Percentiles rank a stretch among this genome's conserved stretches.
phyloP scores from a whole-genome alignment of 805 yeast genomes.

The Isabelozyma gotoi region DNA sequence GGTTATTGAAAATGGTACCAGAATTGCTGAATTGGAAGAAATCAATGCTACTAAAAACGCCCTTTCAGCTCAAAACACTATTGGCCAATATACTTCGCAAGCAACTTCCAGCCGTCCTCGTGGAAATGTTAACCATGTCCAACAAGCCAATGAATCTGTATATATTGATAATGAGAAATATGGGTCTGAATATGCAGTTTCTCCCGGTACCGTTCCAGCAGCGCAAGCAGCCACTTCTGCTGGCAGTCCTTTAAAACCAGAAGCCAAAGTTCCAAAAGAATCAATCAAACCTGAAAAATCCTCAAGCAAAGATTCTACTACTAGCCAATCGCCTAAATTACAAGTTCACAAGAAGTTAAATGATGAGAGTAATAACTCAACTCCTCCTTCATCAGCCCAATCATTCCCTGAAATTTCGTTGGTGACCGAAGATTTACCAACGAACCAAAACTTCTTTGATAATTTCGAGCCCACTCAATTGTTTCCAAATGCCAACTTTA shows the following conservation, averaged over 20 bases:
- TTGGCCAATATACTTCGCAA: background rate
- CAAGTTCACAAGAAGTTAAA: background rate
- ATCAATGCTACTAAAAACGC: slow-evolving; percentile 22
- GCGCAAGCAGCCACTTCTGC: background rate
- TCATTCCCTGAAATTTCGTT: slow-evolving; percentile 56
- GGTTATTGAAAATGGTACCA: slow-evolving; percentile 37
- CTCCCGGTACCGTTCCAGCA: slow-evolving; percentile 1
- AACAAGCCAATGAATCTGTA: slow-evolving; percentile 5
- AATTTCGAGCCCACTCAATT: slow-evolving; percentile 59
- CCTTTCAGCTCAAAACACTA: slow-evolving; percentile 16
- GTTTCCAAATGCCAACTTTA: slow-evolving; percentile 43
- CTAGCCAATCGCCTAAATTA: background rate
- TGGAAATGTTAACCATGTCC: slow-evolving; percentile 7
- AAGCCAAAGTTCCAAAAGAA: background rate
- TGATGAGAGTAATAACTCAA: slow-evolving; percentile 19
- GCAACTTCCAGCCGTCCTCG: background rate
- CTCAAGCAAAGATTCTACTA: slow-evolving; percentile 6
- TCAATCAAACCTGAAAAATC: slow-evolving; percentile 1
- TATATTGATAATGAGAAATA: background rate
- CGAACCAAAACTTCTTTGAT: slow-evolving; percentile 44
- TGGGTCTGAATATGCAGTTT: slow-evolving; percentile 3
- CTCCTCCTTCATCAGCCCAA: slow-evolving; percentile 34
- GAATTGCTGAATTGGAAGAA: slow-evolving; percentile 40
- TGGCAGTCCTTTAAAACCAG: background rate
- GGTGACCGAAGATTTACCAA: slow-evolving; percentile 52